Base-by-base conservation (phyloP, 108 stramenopile genomes). In the Nitzschia putrida region DNA sequence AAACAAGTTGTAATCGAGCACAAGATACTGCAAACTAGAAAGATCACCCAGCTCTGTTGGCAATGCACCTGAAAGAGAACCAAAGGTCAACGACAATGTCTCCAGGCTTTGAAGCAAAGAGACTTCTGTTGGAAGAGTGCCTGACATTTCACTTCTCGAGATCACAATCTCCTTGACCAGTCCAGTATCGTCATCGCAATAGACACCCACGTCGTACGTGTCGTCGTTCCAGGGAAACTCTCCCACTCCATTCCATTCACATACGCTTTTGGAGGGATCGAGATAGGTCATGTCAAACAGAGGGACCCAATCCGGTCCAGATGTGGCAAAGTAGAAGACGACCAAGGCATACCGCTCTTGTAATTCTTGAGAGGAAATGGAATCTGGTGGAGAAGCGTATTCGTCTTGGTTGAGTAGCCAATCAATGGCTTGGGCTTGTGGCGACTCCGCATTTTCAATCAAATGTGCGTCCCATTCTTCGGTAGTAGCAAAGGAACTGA, bases 161-260 rank as follows among this genome's bases (percentile, higher is more conserved):
- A 77, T 24, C 11, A 56, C 23, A 25, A 77, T 24, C 25, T 65
- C 69, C 20, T 42, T 38, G 13, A 71, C 69, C 13, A 65, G 43
- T 8, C 22, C 43, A 34, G 29, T 34, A 34, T 34, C 29, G 4
- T 34, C 29, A 4, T 34, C 29, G 4, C 29, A 34, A 34, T 34
- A 34, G 29, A 34, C 29, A 34, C 29, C 29, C 29, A 34, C 29
- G 29, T 34, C 29, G 4, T 34, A 34, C 3, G 29, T 34, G 29
- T 34, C 29, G 29, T 34, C 29, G 4, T 34, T 41, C 68, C 66
- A 40, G 51, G 55, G 21, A 47, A 51, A 59, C 80, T 77, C 12
- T 21, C 60, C 14, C 29, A 77, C 57, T 12, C 80, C 80, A 66
- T 65, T 73, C 80, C 76, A 77, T 8, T 59, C 53, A 38, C 76